These are phyloP conservation scores for Candida takata DNA, from an alignment of 805 yeast genomes.

Conservation along the genomic window DNA sequence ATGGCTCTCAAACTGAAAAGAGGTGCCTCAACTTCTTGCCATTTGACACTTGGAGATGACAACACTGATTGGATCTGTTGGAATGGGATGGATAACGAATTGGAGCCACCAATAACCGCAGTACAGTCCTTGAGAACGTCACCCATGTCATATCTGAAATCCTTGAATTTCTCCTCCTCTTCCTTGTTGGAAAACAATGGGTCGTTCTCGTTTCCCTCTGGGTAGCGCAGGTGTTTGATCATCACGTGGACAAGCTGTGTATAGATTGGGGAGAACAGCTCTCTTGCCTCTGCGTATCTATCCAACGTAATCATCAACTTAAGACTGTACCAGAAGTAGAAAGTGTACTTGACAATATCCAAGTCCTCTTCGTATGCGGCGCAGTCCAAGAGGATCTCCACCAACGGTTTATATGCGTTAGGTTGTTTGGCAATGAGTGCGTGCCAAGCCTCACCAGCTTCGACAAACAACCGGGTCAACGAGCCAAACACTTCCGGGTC, in stretches of 20 bases:
- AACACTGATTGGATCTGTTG: conserved; percentile 41
- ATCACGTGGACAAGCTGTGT: conserved; percentile 52
- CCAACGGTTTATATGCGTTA: conserved; percentile 59
- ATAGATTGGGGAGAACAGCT: conserved; percentile 47
- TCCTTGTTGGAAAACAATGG: conserved; percentile 65
- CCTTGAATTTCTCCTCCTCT: conserved; percentile 86
- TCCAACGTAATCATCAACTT: conserved; percentile 60
- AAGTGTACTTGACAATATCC: conserved; percentile 84
- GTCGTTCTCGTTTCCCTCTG: conserved; percentile 35
- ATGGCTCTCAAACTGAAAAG: conserved; percentile 84
- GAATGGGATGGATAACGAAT: conserved; percentile 67
- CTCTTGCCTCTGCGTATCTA: conserved; percentile 46
- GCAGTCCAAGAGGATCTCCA: conserved; percentile 63
- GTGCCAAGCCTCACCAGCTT: conserved; percentile 96
- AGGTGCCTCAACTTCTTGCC: conserved; percentile 91
- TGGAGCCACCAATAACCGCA: conserved; percentile 73
- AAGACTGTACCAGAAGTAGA: conserved; percentile 84
- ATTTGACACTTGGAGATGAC: conserved; percentile 28
- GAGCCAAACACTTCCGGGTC: conserved; percentile 54
- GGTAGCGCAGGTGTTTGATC: conserved; percentile 69
- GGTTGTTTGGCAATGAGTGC: conserved; percentile 73
- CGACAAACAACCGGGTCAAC: conserved; percentile 71
- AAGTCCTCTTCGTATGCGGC: conserved; percentile 73
- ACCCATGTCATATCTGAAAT: conserved; percentile 94
- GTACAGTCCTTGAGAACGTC: conserved; percentile 97